Conservation (phyloP, 1,284 basidiomycete species). For the Fistulinella staudtii region DNA sequence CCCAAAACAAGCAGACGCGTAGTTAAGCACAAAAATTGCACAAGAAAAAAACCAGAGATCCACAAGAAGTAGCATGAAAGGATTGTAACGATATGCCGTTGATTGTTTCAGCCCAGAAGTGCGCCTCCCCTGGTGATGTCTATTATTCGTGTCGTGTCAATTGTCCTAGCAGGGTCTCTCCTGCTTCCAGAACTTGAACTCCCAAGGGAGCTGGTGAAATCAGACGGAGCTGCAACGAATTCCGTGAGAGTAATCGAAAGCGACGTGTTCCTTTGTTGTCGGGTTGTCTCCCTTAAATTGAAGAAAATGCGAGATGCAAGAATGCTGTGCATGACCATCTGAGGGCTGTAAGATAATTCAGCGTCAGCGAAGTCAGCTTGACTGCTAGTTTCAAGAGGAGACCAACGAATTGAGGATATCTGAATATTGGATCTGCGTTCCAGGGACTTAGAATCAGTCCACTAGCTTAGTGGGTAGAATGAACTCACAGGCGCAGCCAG, state of each 20-base stretch:
- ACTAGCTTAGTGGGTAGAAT: neutral
- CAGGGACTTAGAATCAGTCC: neutral
- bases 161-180: neutral
- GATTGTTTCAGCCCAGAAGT: neutral
- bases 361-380: constrained; percentile 3
- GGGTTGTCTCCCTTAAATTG: constrained; percentile 23
- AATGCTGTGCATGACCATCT: constrained; percentile 23
- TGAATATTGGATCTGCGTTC: constrained; percentile 12
- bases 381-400: neutral
- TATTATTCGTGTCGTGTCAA: neutral
- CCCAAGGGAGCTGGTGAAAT: constrained; percentile 1
- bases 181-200: neutral
- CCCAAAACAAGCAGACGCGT: neutral
- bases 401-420: constrained; percentile 20
- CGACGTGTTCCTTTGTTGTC: constrained; percentile 1
- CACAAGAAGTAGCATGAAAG: too few relatives aligned
- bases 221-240: constrained; percentile 6
- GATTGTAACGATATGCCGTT: too few relatives aligned
- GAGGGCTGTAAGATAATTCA: constrained; percentile 14
- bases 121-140: neutral
- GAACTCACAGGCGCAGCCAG: constrained; percentile 11
- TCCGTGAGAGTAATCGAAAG: constrained; percentile 10
- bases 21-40: too few relatives aligned
- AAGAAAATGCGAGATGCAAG: constrained; percentile 28
- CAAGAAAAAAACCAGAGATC: too few relatives aligned